Evolutionary conservation across 2,329 filamentous ascomycete genomes (phyloP), one percentile per base, ranked within the genome.

Genomic region (Calonectria henricotiae): DNA sequence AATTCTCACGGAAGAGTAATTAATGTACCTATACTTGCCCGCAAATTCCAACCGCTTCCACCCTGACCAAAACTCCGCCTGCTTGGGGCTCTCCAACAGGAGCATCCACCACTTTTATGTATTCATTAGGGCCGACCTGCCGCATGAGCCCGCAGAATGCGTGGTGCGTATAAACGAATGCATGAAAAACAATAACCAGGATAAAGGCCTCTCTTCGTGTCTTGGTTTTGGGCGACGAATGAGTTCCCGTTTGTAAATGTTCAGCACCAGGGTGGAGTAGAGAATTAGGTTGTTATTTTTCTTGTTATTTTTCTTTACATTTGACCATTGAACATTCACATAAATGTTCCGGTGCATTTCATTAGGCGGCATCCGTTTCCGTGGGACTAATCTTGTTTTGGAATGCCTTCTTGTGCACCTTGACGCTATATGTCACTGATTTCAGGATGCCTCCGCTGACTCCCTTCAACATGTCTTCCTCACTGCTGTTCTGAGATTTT

Each of bases 371-470:
- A 25, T 39, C 37, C 51, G 32, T 39, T 39, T 39, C 32, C n/a
- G 20, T 9, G 23, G 51, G 51, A 37, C 20, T 58, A n/a, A 58
- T 23, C 15, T 20, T 58, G 20, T 41, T 58, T 17, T 58, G 51
- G 8, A 58, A 17, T 4, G 51, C 51, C 25, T 58, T 58, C 51
- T 13, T 39, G 49, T 83, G 82, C 13, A 85, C 79, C 25, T 79
- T 76, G 0, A 85, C 83, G 35, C 77, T 83, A 67, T 85, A 85
- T 2, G 82, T 82, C 15, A 85, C 78, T 1, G 82, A 84, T 75
- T 85, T 85, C 35, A 84, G 65, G 37, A 85, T 85, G 30, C 75
- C 75, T n/a, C 78, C 76, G n/a, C 77, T 74, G 11, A 58, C 25
- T 4, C 72, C 74, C 32, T 76, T 70, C 5, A 84, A 74, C 4